Conservation (phyloP, 2,329 filamentous ascomycete genomes). For the Apiospora pterosperma region DNA sequence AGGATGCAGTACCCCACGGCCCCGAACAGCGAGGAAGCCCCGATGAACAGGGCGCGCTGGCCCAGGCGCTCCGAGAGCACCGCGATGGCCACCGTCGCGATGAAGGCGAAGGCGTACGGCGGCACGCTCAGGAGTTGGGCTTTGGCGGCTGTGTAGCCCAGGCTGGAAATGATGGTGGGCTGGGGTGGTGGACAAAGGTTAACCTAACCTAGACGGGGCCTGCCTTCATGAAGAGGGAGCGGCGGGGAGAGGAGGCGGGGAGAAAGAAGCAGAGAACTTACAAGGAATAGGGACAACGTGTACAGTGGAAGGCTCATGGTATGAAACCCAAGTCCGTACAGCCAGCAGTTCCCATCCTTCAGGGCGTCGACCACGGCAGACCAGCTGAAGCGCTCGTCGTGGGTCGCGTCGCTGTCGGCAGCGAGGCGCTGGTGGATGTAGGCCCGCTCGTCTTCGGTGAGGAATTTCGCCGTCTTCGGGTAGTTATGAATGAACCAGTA, state of each 20-base stretch:
- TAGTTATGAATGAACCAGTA: constrained; percentile 67
- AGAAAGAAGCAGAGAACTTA: constrained; percentile 31
- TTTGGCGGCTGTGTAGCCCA: constrained; percentile 50
- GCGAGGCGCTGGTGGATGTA: constrained; percentile 62
- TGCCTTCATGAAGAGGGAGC: background rate
- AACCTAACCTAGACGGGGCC: no score
- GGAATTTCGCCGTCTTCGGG: constrained; percentile 55
- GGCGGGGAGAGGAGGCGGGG: constrained; percentile 29
- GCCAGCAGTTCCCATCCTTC: constrained; percentile 66
- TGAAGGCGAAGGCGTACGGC: constrained; percentile 60
- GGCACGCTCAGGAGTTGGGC: constrained; percentile 61
- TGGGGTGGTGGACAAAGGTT: constrained; percentile 7
- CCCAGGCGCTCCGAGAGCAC: constrained; percentile 56
- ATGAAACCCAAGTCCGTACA: constrained; percentile 70
- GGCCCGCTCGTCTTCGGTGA: constrained; percentile 49
- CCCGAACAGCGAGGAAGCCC: constrained; percentile 52
- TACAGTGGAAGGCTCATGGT: constrained; percentile 65
- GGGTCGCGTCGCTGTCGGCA: constrained; percentile 66
- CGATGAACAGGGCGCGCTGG: constrained; percentile 61
- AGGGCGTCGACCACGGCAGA: constrained; percentile 59
- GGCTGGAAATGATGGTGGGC: constrained; percentile 51
- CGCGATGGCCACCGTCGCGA: constrained; percentile 56
- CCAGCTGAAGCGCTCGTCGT: constrained; percentile 68
- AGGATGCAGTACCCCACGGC: constrained; percentile 62
- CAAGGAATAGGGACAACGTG: constrained; percentile 52